phyloP scores from a whole-genome alignment of 78 protist genomes.

The Planoprotostelium fungivorum region DNA sequence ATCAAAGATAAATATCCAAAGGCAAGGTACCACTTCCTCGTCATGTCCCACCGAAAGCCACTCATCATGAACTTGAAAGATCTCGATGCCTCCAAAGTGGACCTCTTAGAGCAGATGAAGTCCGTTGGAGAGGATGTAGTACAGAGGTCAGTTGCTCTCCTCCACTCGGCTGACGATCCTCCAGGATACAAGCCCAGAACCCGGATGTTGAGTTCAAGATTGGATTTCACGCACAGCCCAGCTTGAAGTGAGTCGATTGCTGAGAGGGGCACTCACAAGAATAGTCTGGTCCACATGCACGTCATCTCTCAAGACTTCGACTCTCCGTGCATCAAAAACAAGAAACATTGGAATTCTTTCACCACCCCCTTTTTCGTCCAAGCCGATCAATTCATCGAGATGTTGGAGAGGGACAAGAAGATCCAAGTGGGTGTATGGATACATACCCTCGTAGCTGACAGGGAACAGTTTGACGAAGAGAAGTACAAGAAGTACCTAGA shows the following conservation, averaged over 20 bases:
- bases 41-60: background rate
- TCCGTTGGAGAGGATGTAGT: slow-evolving; percentile 17
- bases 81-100: background rate
- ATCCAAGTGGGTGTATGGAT: slow-evolving; percentile 8
- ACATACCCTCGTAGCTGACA: background rate
- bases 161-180: background rate
- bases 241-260: background rate
- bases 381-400: background rate
- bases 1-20: slow-evolving; percentile 56
- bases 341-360: slow-evolving; percentile 82
- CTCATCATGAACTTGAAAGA: background rate
- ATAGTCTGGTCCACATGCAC: slow-evolving; percentile 55
- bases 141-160: background rate
- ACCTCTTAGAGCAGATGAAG: background rate
- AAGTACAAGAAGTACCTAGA: background rate
- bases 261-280: slow-evolving; percentile 17
- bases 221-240: slow-evolving; percentile 68
- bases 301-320: slow-evolving; percentile 63
- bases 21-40: slow-evolving; percentile 40
- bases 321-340: slow-evolving; percentile 53
- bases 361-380: slow-evolving; percentile 59
- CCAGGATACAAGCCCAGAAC: background rate
- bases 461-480: background rate
- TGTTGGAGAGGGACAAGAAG: background rate
- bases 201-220: slow-evolving; percentile 5